These are phyloP conservation scores for Epichloe elymi DNA, from an alignment of 2,329 filamentous ascomycete species.

Conservation along the genomic window DNA sequence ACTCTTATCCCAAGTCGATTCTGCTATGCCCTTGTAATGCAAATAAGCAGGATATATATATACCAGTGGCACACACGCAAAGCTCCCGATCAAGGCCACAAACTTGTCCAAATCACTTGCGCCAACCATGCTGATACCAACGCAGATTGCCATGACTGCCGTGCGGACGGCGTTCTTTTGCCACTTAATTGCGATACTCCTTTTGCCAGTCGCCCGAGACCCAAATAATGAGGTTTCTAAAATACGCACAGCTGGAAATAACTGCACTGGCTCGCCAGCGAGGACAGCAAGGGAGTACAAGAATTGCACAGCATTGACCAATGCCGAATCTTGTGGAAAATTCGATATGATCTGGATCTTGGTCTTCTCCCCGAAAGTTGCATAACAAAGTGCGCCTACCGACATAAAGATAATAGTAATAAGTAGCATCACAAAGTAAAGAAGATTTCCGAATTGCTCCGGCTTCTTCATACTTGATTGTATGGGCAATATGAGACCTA, in stretches of 20 bases:
- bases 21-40: conserved; percentile 55
- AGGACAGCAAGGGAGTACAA: conserved; percentile 61
- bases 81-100: conserved; percentile 59
- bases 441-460: conserved; percentile 50
- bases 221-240: conserved; percentile 56
- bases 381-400: conserved; percentile 60
- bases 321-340: conserved; percentile 53
- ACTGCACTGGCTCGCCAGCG: conserved; percentile 60
- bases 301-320: conserved; percentile 68
- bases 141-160: conserved; percentile 42
- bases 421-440: conserved; percentile 57
- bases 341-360: conserved; percentile 66
- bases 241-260: conserved; percentile 62
- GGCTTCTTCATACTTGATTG: conserved; percentile 63
- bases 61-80: conserved; percentile 62
- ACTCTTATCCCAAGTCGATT: conserved; percentile 38
- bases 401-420: conserved; percentile 62
- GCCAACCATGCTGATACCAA: conserved; percentile 47
- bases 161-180: conserved; percentile 59
- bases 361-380: conserved; percentile 55
- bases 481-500: conserved; percentile 63
- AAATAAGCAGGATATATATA: conserved; percentile 65
- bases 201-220: conserved; percentile 51
- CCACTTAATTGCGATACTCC: conserved; percentile 54
- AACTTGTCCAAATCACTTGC: conserved; percentile 61